Conservation (phyloP, 768 basidiomycete species). For the Pisolithus sp. region DNA sequence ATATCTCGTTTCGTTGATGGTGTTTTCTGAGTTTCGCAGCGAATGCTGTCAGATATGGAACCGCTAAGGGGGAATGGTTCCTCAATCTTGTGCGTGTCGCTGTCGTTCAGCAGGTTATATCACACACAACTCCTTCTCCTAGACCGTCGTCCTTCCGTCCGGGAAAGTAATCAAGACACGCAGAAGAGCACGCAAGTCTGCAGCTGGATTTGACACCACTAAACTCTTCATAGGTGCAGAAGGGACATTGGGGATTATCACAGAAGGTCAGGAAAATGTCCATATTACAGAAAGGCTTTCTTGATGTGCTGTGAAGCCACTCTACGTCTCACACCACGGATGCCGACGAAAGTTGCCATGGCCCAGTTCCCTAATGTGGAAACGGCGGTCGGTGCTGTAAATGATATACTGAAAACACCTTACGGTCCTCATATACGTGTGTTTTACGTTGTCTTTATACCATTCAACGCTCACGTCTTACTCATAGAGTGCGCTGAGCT, state of each 20-base stretch:
- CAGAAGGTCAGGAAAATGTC: conserved; percentile 48
- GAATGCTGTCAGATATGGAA: conserved; percentile 81
- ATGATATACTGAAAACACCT: conserved; percentile 67
- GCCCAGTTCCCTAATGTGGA: conserved; percentile 80
- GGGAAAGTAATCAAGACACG: conserved; percentile 88
- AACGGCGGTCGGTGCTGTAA: conserved; percentile 72
- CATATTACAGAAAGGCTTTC: not conserved
- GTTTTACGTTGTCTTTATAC: conserved; percentile 14
- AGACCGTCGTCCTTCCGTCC: conserved; percentile 81
- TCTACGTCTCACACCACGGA: conserved; percentile 67
- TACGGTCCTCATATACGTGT: conserved; percentile 69
- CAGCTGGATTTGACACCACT: conserved; percentile 82
- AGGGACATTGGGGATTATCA: conserved; percentile 86
- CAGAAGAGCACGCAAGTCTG: conserved; percentile 70
- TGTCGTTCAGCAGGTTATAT: not conserved
- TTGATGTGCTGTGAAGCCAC: conserved; percentile 47
- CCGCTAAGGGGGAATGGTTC: conserved; percentile 85
- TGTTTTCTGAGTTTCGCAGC: conserved; percentile 32
- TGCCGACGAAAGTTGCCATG: conserved; percentile 84
- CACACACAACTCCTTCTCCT: conserved; percentile 25
- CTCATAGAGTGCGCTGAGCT: conserved; percentile 79
- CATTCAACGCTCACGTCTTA: not conserved
- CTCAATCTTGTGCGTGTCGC: conserved; percentile 56
- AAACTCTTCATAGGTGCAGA: conserved; percentile 89
- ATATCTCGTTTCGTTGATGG: not conserved